phyloP scores from a whole-genome alignment of 148 eudicot species.

The Cornus kousa region DNA sequence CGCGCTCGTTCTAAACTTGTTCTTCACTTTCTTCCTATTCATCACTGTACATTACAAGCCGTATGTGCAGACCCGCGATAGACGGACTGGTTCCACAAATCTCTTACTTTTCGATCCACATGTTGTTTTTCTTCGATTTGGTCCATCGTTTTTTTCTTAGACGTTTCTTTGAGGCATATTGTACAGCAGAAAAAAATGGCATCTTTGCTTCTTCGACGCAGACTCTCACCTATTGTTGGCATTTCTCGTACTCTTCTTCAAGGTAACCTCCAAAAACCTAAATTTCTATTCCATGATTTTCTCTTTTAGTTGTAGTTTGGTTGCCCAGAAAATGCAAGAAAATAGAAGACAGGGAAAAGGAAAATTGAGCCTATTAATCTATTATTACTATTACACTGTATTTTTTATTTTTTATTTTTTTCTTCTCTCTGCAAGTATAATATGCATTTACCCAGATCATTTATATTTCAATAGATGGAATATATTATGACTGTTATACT shows the following conservation, averaged over 20 bases:
- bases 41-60: too few species aligned
- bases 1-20: too few species aligned
- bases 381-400: background rate
- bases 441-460: too few species aligned
- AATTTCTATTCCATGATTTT: background rate
- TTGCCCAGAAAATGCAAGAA: background rate
- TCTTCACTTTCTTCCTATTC: too few species aligned
- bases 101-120: conserved; percentile 3
- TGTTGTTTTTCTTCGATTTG: conserved; percentile 1
- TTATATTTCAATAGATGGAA: too few species aligned
- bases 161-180: background rate
- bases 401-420: too few species aligned
- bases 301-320: background rate
- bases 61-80: background rate
- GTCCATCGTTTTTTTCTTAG: background rate
- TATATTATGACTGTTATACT: too few species aligned
- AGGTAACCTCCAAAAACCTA: conserved; percentile 26
- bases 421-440: too few species aligned
- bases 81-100: background rate
- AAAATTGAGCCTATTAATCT: background rate
- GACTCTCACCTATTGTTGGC: conserved; percentile 20
- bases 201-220: conserved; percentile 47
- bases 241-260: conserved; percentile 14
- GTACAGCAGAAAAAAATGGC: conserved; percentile 31
- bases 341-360: background rate